Conservation (phyloP, 2,329 filamentous ascomycete genomes). For the Aspergillus latus region DNA sequence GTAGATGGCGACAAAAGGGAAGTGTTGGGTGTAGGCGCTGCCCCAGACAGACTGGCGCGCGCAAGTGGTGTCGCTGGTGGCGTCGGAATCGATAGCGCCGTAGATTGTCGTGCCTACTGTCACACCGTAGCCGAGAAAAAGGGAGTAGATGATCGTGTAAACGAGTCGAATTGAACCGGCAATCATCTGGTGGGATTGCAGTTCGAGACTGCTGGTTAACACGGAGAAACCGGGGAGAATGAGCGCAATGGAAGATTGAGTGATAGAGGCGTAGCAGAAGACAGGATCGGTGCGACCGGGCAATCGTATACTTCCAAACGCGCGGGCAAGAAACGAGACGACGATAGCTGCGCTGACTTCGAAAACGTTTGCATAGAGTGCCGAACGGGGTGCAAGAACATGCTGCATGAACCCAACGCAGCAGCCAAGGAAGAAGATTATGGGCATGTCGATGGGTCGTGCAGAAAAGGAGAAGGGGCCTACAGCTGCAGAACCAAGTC, state of each 20-base stretch:
- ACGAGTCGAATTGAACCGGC: constrained; percentile 72
- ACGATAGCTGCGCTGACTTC: constrained; percentile 63
- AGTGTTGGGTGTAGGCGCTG: constrained; percentile 18
- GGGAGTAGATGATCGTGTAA: constrained; percentile 71
- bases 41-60: constrained; percentile 33
- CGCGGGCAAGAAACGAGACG: constrained; percentile 66
- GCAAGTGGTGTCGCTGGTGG: constrained; percentile 49
- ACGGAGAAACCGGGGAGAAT: constrained; percentile 70
- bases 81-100: constrained; percentile 58
- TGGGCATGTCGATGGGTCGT: constrained; percentile 72
- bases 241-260: constrained; percentile 72
- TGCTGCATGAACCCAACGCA: constrained; percentile 73
- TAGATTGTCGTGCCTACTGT: constrained; percentile 66
- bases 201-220: constrained; percentile 61
- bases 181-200: constrained; percentile 68
- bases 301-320: constrained; percentile 61
- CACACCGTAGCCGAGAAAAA: constrained; percentile 71
- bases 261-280: constrained; percentile 70
- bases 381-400: constrained; percentile 70
- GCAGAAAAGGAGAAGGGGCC: constrained; percentile 77
- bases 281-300: constrained; percentile 35
- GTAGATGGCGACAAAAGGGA: constrained; percentile 68
- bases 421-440: constrained; percentile 72
- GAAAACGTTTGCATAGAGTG: constrained; percentile 63
- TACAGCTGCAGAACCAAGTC: constrained; percentile 70